Conservation (phyloP, 2,329 filamentous ascomycete genomes). For the Fusarium mexicanum region DNA sequence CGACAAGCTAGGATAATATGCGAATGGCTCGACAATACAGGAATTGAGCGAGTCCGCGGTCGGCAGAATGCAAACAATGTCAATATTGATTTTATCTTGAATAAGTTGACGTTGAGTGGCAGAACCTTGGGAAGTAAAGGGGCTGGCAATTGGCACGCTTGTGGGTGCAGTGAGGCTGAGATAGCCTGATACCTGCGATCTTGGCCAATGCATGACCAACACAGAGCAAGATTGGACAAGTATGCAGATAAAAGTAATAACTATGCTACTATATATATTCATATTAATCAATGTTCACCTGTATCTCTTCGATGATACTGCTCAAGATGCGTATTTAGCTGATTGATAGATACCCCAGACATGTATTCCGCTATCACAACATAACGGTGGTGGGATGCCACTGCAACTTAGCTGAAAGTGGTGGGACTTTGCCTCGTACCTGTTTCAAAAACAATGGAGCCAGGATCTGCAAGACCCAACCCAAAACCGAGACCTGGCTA, state of each 20-base stretch:
- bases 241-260: neutral
- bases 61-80: neutral
- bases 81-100: neutral
- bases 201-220: too few species aligned
- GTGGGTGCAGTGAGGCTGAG: constrained; percentile 36
- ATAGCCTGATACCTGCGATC: constrained; percentile 35
- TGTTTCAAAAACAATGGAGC: constrained; percentile 32
- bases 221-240: neutral
- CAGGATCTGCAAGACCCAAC: constrained; percentile 6
- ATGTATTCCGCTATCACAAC: constrained; percentile 43
- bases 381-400: constrained; percentile 35
- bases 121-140: constrained; percentile 32
- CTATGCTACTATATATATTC: neutral
- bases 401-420: neutral
- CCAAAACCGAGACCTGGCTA: constrained; percentile 31
- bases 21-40: neutral
- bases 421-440: constrained; percentile 14
- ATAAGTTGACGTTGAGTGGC: neutral
- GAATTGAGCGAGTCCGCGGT: neutral
- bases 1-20: neutral
- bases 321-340: constrained; percentile 2
- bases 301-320: neutral
- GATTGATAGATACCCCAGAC: neutral
- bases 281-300: constrained; percentile 22
- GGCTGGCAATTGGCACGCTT: constrained; percentile 29